Conservation (phyloP, 2,329 filamentous ascomycete genomes). For the Dactylellina parvicollis region DNA sequence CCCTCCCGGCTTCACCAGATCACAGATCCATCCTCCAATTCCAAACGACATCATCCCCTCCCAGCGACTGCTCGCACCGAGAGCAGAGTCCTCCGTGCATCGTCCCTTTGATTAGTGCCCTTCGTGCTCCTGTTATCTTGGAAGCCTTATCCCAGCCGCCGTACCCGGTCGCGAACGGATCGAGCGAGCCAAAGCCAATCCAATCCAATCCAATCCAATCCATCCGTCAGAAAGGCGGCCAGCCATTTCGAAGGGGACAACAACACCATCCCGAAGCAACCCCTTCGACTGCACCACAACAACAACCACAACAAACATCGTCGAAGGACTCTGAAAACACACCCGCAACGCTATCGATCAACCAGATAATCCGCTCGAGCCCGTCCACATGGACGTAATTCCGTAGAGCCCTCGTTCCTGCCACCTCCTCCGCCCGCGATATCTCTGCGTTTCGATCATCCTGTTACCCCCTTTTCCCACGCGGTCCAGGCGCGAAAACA, state of each 20-base stretch:
- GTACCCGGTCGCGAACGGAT: slow-evolving; percentile 28
- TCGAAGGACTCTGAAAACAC: neutral
- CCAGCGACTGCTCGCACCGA: too few relatives aligned
- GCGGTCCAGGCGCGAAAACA: slow-evolving; percentile 33
- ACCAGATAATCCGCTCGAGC: slow-evolving; percentile 21
- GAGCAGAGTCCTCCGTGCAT: too few relatives aligned
- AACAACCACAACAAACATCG: slow-evolving; percentile 11
- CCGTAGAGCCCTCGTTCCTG: slow-evolving; percentile 28
- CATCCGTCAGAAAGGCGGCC: too few relatives aligned
- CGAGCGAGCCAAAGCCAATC: slow-evolving; percentile 1
- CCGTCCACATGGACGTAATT: slow-evolving; percentile 42
- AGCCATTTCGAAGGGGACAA: slow-evolving; percentile 12
- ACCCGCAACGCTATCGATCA: slow-evolving; percentile 2
- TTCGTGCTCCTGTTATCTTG: neutral
- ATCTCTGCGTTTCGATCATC: slow-evolving; percentile 38
- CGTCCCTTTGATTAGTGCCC: too few relatives aligned
- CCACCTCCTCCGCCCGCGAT: slow-evolving; percentile 11
- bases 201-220: neutral
- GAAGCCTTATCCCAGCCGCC: slow-evolving; percentile 26
- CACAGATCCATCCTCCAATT: neutral
- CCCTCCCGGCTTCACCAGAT: too few relatives aligned
- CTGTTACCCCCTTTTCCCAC: slow-evolving; percentile 40
- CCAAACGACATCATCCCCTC: slow-evolving; percentile 11
- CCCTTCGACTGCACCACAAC: neutral
- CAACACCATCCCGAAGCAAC: slow-evolving; percentile 15